Evolutionary conservation across 2,329 filamentous ascomycete genomes (phyloP).

Genomic region (Diaporthe humulicola): DNA sequence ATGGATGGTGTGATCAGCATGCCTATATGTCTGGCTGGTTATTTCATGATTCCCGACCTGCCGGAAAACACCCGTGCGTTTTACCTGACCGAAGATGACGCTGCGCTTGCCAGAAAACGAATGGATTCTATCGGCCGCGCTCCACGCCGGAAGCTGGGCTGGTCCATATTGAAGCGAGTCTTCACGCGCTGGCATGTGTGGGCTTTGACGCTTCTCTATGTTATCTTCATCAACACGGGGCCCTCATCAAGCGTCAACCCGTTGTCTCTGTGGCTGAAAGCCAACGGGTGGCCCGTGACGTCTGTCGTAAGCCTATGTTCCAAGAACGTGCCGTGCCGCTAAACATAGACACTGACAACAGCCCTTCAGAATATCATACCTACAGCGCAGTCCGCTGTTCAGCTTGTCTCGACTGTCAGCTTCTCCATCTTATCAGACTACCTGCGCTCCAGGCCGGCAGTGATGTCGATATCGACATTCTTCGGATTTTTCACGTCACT

Average conservation of each 20-base stretch:
- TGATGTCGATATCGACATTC: constrained; percentile 38
- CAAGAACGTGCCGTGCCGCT: neutral
- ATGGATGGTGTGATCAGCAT: constrained; percentile 56
- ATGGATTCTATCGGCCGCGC: constrained; percentile 49
- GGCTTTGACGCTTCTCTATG: constrained; percentile 52
- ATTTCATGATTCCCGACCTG: constrained; percentile 50
- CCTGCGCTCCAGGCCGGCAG: constrained; percentile 50
- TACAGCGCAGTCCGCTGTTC: constrained; percentile 53
- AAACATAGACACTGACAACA: neutral
- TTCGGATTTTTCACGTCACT: constrained; percentile 39
- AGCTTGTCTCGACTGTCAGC: constrained; percentile 63
- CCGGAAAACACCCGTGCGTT: constrained; percentile 45
- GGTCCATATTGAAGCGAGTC: constrained; percentile 41
- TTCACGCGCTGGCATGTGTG: constrained; percentile 53
- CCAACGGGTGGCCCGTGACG: constrained; percentile 56
- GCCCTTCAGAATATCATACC: constrained; percentile 59
- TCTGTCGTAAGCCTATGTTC: constrained; percentile 56
- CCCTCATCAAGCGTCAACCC: constrained; percentile 52
- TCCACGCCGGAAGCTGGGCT: constrained; percentile 49
- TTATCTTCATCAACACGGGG: constrained; percentile 54
- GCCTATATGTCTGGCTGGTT: constrained; percentile 50
- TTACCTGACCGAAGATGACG: constrained; percentile 48
- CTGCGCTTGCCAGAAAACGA: constrained; percentile 46
- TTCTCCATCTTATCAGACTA: constrained; percentile 68
- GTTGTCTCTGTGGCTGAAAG: constrained; percentile 57